Evolutionary conservation across 2,329 filamentous ascomycete genomes (phyloP).

Genomic region (Alternaria brassicicola): DNA sequence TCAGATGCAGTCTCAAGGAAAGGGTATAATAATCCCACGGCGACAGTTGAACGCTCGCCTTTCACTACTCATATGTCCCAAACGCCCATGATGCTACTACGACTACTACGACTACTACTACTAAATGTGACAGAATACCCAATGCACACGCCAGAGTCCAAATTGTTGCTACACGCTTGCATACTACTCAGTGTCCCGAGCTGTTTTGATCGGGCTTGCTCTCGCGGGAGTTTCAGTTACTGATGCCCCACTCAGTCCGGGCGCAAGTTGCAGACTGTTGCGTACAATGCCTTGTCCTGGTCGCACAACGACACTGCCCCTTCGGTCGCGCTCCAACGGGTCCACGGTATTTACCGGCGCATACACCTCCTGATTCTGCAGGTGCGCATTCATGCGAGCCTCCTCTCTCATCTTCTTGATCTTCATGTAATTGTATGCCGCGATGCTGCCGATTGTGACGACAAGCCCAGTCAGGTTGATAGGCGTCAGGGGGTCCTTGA

Average conservation of each 20-base stretch:
- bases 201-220: slow-evolving; percentile 53
- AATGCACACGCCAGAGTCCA: slow-evolving; percentile 6
- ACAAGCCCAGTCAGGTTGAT: slow-evolving; percentile 87
- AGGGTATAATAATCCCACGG: slow-evolving; percentile 1
- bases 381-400: slow-evolving; percentile 60
- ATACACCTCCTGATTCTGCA: slow-evolving; percentile 48
- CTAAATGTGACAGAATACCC: slow-evolving; percentile 1
- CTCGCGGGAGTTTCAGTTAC: slow-evolving; percentile 37
- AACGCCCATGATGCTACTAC: slow-evolving; percentile 26
- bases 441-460: slow-evolving; percentile 88
- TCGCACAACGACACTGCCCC: slow-evolving; percentile 21
- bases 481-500: slow-evolving; percentile 83
- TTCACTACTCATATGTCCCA: background rate
- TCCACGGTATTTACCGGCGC: slow-evolving; percentile 44
- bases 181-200: slow-evolving; percentile 52
- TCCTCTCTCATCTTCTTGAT: slow-evolving; percentile 86
- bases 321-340: slow-evolving; percentile 32
- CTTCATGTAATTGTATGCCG: slow-evolving; percentile 92
- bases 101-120: no score
- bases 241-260: slow-evolving; percentile 23
- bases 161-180: background rate
- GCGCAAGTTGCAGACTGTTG: slow-evolving; percentile 47
- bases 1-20: background rate
- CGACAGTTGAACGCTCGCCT: background rate
- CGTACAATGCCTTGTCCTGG: slow-evolving; percentile 41